These are phyloP conservation scores for Lipomyces starkeyi DNA, from an alignment of 805 yeast species.

Conservation along the genomic window DNA sequence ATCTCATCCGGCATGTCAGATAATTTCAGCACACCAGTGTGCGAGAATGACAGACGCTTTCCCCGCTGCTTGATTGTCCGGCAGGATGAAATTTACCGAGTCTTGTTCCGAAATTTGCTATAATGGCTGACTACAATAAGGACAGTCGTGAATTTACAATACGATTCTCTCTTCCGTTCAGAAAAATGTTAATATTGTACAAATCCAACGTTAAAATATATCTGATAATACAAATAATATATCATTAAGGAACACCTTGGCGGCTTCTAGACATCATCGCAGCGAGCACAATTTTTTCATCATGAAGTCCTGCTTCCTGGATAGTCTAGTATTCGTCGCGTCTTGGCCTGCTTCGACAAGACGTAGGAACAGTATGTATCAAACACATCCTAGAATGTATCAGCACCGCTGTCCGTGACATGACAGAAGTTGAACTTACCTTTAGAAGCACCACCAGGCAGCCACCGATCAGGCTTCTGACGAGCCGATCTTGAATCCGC, in stretches of 20 bases:
- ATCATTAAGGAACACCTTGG: not conserved
- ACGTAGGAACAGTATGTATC: conserved; percentile 30
- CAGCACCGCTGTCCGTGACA: not conserved
- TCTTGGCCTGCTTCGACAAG: conserved; percentile 9
- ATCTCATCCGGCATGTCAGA: too few species aligned
- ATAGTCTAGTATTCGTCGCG: conserved; percentile 23
- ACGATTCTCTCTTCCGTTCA: not conserved
- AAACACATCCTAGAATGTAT: conserved; percentile 22
- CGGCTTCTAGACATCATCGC: not conserved
- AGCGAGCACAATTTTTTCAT: not conserved
- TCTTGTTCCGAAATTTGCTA: too few species aligned
- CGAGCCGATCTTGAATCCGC: conserved; percentile 15
- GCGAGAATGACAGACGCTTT: too few species aligned
- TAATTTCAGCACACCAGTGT: too few species aligned
- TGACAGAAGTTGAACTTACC: conserved; percentile 8
- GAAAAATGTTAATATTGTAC: not conserved
- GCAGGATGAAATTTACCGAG: too few species aligned
- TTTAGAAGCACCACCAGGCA: conserved; percentile 23
- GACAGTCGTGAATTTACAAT: too few species aligned
- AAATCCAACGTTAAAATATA: not conserved
- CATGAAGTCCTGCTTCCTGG: not conserved
- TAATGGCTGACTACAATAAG: too few species aligned
- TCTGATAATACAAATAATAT: not conserved
- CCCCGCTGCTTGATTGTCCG: too few species aligned
- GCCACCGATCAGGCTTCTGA: conserved; percentile 29